Conservation (phyloP, 208 protist species). For the Trypanosoma grayi region DNA sequence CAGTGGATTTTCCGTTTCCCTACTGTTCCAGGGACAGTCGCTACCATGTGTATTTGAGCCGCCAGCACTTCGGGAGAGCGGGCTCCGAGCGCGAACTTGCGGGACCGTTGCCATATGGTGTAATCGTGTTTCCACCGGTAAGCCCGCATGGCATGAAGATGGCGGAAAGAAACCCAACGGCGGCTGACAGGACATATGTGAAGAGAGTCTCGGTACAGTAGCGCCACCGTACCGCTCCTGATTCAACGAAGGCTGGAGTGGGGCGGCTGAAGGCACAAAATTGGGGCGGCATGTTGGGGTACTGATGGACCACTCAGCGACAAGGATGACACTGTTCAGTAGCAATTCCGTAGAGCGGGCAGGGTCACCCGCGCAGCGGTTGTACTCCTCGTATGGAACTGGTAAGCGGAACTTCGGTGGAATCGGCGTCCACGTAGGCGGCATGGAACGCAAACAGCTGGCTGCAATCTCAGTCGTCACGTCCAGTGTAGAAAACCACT, state of each 20-base stretch:
- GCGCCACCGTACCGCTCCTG: too few relatives aligned
- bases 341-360: constrained; percentile 26
- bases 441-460: constrained; percentile 1
- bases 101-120: too few relatives aligned
- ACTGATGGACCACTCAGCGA: constrained; percentile 39
- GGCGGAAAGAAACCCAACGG: too few relatives aligned
- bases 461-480: constrained; percentile 26
- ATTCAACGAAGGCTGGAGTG: not conserved
- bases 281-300: constrained; percentile 11
- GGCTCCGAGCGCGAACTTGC: too few relatives aligned
- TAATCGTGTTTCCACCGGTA: too few relatives aligned
- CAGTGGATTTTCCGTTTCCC: too few relatives aligned
- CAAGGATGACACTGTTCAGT: constrained; percentile 30
- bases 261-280: not conserved
- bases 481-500: constrained; percentile 43
- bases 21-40: too few relatives aligned
- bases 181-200: too few relatives aligned
- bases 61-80: too few relatives aligned
- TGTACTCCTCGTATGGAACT: constrained; percentile 35
- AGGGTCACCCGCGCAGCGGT: constrained; percentile 8
- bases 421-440: not conserved
- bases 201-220: too few relatives aligned
- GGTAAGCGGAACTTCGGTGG: constrained; percentile 13
- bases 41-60: too few relatives aligned
- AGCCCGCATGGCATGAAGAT: too few relatives aligned